Percentiles rank a stretch among this genome's conserved stretches.
phyloP scores from a whole-genome alignment of 371 early-diverging fungal genomes.

The Coemansia sp. region DNA sequence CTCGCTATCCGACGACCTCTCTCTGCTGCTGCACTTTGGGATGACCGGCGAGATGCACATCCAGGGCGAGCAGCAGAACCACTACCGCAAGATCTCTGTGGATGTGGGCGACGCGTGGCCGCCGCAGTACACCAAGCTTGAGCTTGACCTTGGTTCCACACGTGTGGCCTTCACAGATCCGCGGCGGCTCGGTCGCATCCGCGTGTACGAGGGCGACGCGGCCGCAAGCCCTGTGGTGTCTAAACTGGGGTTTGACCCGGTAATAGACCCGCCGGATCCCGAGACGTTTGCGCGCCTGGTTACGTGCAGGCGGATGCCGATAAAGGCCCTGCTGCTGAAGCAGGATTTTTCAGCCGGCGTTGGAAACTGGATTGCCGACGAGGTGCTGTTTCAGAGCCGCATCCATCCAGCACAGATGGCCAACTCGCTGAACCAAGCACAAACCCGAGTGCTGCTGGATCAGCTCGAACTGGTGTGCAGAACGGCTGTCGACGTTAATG shows the following conservation, averaged over 20 bases:
- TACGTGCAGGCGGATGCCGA: slow-evolving; percentile 30
- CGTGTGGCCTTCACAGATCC: slow-evolving; percentile 57
- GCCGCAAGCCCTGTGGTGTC: slow-evolving; percentile 34
- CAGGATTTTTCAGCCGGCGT: slow-evolving; percentile 58
- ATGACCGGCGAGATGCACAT: slow-evolving; percentile 54
- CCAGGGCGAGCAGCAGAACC: slow-evolving; percentile 46
- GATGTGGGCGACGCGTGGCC: slow-evolving; percentile 53
- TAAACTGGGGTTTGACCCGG: slow-evolving; percentile 60
- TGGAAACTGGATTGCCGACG: slow-evolving; percentile 69
- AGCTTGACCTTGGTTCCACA: slow-evolving; percentile 30
- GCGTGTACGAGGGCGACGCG: slow-evolving; percentile 46
- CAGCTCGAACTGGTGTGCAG: slow-evolving; percentile 41
- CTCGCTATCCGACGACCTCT: slow-evolving; percentile 23
- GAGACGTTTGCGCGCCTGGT: slow-evolving; percentile 43
- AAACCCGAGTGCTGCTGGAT: slow-evolving; percentile 40
- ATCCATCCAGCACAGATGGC: slow-evolving; percentile 55
- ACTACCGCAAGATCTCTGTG: slow-evolving; percentile 28
- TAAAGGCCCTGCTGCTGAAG: slow-evolving; percentile 58
- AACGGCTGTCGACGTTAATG: slow-evolving; percentile 53
- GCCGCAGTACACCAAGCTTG: slow-evolving; percentile 56
- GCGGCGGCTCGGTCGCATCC: slow-evolving; percentile 56
- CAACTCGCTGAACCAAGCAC: slow-evolving; percentile 36
- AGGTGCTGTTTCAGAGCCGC: slow-evolving; percentile 55
- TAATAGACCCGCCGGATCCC: slow-evolving; percentile 48
- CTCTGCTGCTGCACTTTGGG: slow-evolving; percentile 53